A percentile compares a stretch with the other conserved stretches of the same genome.
phyloP scores from a whole-genome alignment of 2,329 filamentous ascomycete species.

The Paraconiothyrium brasiliense region DNA sequence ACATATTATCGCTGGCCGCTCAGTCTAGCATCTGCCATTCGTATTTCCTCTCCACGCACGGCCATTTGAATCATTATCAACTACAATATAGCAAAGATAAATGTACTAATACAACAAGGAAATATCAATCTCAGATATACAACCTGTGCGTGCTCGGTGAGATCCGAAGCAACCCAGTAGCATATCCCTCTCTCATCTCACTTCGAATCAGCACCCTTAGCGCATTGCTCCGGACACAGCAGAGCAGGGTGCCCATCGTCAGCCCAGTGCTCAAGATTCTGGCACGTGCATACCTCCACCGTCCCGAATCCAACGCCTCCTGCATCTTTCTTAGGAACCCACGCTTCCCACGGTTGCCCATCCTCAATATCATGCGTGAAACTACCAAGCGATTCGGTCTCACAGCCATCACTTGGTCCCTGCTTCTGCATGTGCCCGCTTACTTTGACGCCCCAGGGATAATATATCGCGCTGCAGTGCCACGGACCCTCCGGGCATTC shows the following conservation, averaged over 20 bases:
- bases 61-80: no score
- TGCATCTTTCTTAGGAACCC: conserved; percentile 1
- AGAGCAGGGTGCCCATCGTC: not conserved
- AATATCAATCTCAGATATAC: not conserved
- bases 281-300: not conserved
- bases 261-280: conserved; percentile 5
- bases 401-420: not conserved
- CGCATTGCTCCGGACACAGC: conserved; percentile 1
- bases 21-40: no score
- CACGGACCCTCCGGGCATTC: not conserved
- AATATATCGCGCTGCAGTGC: not conserved
- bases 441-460: conserved; percentile 2
- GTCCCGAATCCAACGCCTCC: not conserved
- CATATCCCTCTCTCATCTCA: not conserved
- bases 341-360: not conserved
- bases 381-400: not conserved
- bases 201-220: conserved; percentile 2
- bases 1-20: not conserved
- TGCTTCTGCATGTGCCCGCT: conserved; percentile 3
- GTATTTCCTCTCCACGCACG: no score
- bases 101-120: not conserved
- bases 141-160: not conserved
- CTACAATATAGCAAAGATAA: not conserved
- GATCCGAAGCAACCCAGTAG: not conserved
- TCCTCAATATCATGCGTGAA: conserved; percentile 6